These are phyloP conservation scores for Penicillium vulpinum DNA, from an alignment of 2,329 filamentous ascomycete species.

Conservation along the genomic window DNA sequence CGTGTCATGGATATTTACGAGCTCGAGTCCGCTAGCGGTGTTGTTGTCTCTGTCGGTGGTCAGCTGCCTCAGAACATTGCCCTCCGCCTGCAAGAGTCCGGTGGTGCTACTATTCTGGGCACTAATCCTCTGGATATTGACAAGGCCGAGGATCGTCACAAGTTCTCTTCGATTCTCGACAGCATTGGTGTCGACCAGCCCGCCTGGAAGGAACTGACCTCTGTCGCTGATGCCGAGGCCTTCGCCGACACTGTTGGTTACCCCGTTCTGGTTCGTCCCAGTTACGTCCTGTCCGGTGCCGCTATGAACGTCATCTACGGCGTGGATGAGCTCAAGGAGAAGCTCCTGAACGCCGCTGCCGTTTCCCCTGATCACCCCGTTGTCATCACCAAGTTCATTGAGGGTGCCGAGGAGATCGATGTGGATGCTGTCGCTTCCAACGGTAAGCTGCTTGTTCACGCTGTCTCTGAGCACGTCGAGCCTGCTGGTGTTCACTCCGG, in stretches of 20 bases:
- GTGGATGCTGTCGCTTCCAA: conserved; percentile 87
- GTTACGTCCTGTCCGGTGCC: conserved; percentile 93
- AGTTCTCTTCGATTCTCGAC: conserved; percentile 96
- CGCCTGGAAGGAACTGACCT: conserved; percentile 95
- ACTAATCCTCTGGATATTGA: conserved; percentile 94
- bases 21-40: conserved; percentile 77
- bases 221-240: conserved; percentile 78
- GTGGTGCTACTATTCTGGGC: conserved; percentile 85
- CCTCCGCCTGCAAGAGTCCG: conserved; percentile 85
- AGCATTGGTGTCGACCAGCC: conserved; percentile 96
- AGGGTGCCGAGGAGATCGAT: conserved; percentile 94
- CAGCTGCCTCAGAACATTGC: conserved; percentile 98
- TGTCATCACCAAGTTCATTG: conserved; percentile 97
- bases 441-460: conserved; percentile 85
- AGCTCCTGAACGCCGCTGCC: conserved; percentile 83
- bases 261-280: conserved; percentile 90
- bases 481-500: conserved; percentile 97
- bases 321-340: conserved; percentile 87
- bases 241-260: conserved; percentile 87
- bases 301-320: conserved; percentile 97
- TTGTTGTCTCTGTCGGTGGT: conserved; percentile 93
- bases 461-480: conserved; percentile 93
- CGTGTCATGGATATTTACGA: conserved; percentile 99
- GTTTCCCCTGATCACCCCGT: conserved; percentile 97
- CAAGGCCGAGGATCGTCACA: conserved; percentile 96